Evolutionary conservation across 2,329 filamentous ascomycete genomes (phyloP).

Genomic region (Gaeumannomyces sp.): DNA sequence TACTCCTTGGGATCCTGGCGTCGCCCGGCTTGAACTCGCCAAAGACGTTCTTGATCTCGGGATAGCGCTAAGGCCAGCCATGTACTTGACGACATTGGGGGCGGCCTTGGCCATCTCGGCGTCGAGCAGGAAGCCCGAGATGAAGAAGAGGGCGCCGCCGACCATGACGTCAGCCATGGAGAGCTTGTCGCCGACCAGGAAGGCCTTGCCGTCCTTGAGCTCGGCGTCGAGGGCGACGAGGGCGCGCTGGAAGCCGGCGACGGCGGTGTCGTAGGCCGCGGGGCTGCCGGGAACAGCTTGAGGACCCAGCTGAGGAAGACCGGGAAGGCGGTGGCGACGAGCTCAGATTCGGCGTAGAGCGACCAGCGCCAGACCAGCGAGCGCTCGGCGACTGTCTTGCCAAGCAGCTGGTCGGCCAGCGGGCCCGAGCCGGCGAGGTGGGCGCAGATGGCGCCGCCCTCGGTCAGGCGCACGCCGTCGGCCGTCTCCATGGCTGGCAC

Average conservation of each 20-base stretch:
- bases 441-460: constrained; percentile 40
- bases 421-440: constrained; percentile 41
- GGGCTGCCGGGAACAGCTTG: constrained; percentile 24
- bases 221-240: constrained; percentile 24
- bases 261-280: constrained; percentile 17
- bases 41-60: constrained; percentile 27
- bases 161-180: constrained; percentile 34
- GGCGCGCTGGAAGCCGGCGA: constrained; percentile 21
- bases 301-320: constrained; percentile 21
- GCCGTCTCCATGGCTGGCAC: constrained; percentile 41
- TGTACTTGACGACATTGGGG: constrained; percentile 26
- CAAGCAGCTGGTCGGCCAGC: constrained; percentile 36
- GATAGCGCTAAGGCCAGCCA: constrained; percentile 24
- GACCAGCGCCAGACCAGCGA: constrained; percentile 40
- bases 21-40: constrained; percentile 27
- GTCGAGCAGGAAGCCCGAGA: constrained; percentile 24
- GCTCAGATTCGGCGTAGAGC: constrained; percentile 33
- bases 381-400: constrained; percentile 31
- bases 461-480: constrained; percentile 39
- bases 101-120: constrained; percentile 27
- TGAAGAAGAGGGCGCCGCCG: constrained; percentile 20
- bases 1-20: constrained; percentile 17
- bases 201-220: constrained; percentile 28
- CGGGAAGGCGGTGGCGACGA: constrained; percentile 19
- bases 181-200: constrained; percentile 30